Evolutionary conservation across 2,329 filamentous ascomycete species (phyloP).

Genomic region (Talaromyces islandicus): DNA sequence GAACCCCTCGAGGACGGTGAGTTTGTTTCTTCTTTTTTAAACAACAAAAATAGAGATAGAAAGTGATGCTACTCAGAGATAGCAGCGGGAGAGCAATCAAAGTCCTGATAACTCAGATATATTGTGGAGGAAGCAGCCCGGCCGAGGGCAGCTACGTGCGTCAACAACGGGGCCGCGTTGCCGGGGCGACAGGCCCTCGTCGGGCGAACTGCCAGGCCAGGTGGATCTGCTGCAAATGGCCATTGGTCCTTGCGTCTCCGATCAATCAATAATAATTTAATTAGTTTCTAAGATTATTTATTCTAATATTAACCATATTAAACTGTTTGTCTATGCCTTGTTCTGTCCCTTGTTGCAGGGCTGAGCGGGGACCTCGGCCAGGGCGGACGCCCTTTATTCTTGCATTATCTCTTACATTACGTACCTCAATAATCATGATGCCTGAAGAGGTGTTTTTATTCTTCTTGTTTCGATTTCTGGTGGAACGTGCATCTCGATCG

Average conservation of each 20-base stretch:
- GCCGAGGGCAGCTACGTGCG: conserved; percentile 17
- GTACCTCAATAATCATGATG: not conserved
- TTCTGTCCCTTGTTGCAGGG: conserved; percentile 1
- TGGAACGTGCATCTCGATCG: not conserved
- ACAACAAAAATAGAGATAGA: not conserved
- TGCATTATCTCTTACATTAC: not conserved
- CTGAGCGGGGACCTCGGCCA: not conserved
- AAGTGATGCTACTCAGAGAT: not conserved
- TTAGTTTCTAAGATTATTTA: not conserved
- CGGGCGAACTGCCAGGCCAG: not conserved
- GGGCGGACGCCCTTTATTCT: not conserved
- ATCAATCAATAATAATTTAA: not conserved
- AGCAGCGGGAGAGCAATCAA: not conserved
- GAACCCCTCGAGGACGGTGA: conserved; percentile 4
- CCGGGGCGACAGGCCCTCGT: conserved; percentile 26
- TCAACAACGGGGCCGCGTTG: conserved; percentile 34
- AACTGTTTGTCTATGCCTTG: not conserved
- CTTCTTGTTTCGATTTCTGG: not conserved
- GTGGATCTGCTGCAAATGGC: not conserved
- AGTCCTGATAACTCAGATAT: not conserved
- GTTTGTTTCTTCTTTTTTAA: conserved; percentile 5
- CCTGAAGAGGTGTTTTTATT: not conserved
- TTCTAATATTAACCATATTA: not conserved
- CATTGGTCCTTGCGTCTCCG: conserved; percentile 8
- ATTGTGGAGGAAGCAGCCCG: not conserved